A percentile compares a stretch with the other conserved stretches of the same genome.
These are phyloP conservation scores for Cydonia oblonga DNA, from an alignment of 331 rosid genomes.

Conservation along the genomic window DNA sequence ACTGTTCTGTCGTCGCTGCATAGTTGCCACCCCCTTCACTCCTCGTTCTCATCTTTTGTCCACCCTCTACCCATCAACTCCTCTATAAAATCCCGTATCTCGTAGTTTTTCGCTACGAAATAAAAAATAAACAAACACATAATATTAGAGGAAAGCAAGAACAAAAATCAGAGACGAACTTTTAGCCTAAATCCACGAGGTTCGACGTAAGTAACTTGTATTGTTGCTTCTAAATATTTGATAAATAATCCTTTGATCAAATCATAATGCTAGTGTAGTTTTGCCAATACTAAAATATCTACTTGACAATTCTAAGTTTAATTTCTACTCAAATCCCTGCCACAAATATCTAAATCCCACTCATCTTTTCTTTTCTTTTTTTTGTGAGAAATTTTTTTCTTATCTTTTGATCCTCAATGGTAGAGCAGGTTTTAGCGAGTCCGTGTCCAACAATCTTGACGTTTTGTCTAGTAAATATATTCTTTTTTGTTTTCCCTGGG, in stretches of 20 bases:
- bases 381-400: not conserved
- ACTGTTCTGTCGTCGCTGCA: too few relatives aligned
- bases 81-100: too few relatives aligned
- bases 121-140: too few relatives aligned
- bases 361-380: not conserved
- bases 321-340: not conserved
- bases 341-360: not conserved
- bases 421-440: not conserved
- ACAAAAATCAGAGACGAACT: too few relatives aligned
- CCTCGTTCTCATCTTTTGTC: too few relatives aligned
- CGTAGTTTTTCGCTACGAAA: too few relatives aligned
- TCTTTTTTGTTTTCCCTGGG: not conserved
- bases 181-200: too few relatives aligned
- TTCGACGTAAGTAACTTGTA: not conserved
- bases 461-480: too few relatives aligned
- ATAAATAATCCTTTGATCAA: not conserved
- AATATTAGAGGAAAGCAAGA: too few relatives aligned
- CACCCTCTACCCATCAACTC: too few relatives aligned
- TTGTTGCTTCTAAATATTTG: not conserved
- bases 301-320: not conserved
- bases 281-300: not conserved
- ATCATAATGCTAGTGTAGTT: not conserved
- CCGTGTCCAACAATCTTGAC: not conserved
- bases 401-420: not conserved
- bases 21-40: too few relatives aligned